A percentile compares a stretch with the other conserved stretches of the same genome.
Conservation (phyloP, 768 basidiomycete genomes). For the Dioszegia aurantiaca region DNA sequence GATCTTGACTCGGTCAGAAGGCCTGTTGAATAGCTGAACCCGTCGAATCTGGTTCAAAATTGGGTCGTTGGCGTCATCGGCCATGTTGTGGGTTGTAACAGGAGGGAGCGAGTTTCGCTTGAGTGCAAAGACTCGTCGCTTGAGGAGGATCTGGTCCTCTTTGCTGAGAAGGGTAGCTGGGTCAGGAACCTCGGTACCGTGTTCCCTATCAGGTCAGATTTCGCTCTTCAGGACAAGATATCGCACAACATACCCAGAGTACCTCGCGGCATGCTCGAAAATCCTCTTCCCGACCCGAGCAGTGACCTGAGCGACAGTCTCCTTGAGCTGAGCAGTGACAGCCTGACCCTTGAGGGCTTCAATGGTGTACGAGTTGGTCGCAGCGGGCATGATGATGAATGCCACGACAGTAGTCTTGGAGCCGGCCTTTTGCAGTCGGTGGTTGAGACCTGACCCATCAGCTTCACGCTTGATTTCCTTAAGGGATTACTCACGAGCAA, state of each 20-base stretch:
- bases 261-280: constrained; percentile 90
- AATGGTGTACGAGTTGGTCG: constrained; percentile 93
- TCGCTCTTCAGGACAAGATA: background rate
- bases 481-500: constrained; percentile 63
- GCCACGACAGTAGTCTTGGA: constrained; percentile 85
- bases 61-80: constrained; percentile 85
- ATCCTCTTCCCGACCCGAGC: constrained; percentile 85
- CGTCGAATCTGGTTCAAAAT: constrained; percentile 91
- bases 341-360: constrained; percentile 97
- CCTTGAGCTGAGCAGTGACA: constrained; percentile 91
- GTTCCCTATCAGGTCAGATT: constrained; percentile 58
- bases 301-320: constrained; percentile 94
- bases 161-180: constrained; percentile 75
- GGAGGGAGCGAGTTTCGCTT: constrained; percentile 93
- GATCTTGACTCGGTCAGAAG: constrained; percentile 89
- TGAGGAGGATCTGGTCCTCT: constrained; percentile 90
- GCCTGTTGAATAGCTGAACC: constrained; percentile 85
- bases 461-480: background rate
- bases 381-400: constrained; percentile 98
- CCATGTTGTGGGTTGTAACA: constrained; percentile 98
- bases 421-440: constrained; percentile 64
- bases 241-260: constrained; percentile 69
- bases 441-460: constrained; percentile 58
- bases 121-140: constrained; percentile 92
- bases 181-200: constrained; percentile 67